Evolutionary conservation across 495 filamentous ascomycete species (phyloP), one percentile per base, ranked within the genome.

Genomic region (Aspergillus nidulans): DNA sequence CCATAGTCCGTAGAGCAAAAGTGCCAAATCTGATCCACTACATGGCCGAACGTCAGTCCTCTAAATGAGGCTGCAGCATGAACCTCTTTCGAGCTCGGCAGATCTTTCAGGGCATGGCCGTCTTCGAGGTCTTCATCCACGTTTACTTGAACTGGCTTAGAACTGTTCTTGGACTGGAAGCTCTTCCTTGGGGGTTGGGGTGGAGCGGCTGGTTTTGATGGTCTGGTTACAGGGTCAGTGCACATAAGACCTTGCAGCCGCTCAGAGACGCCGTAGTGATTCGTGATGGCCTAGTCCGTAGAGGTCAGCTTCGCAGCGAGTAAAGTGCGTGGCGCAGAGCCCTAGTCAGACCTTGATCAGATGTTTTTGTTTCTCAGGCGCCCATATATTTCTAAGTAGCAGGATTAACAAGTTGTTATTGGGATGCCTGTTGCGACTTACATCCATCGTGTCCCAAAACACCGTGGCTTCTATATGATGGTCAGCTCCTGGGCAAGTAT

Each of bases 221-320:
- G 50, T 10, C 53, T 68, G 24, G 62, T 64, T 25, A 73, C 59
- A 2, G 81, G 83, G 19, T 80, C 71, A 12, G 80, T 81, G 57
- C 77, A 77, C 82, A 90, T 87, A 62, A 89, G 67, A 13, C 79
- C 83, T 34, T 83, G 75, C 20, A 90, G 69, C 56, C 88, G 77
- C 13, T 81, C 81, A 0, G 87, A 89, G 49, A 91, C 83, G 19
- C 80, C 81, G 62, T 89, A 92, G 36, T 79, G 70, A 19, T 71
- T 65, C 18, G 81, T 66, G 38, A 72, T 71, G 1, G 62, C 57
- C 71, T 73, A 12, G 30, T 12, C 30, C n/a, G 23, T 10, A 12
- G 16, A 12, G 15, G 26, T 59, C 28, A 51, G 57, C 32, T 8
- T 19, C 12, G n/a, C 1, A 38, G 12, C 28, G 2, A 13, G 3